Percentiles rank a stretch among this genome's conserved stretches.
Conservation (phyloP, 2,329 filamentous ascomycete genomes). For the Aureobasidium mangrovei region DNA sequence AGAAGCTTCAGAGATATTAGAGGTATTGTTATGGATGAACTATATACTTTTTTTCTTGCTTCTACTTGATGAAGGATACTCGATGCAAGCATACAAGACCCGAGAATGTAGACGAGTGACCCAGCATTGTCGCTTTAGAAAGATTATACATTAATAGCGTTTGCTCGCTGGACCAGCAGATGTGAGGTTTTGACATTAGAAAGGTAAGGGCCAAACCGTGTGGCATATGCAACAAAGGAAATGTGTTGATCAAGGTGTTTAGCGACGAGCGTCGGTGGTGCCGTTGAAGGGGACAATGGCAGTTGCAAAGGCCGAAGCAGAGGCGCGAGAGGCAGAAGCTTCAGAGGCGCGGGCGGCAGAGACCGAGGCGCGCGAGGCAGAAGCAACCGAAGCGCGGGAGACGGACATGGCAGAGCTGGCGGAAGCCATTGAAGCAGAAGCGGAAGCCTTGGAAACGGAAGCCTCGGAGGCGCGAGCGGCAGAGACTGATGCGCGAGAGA, state of each 20-base stretch:
- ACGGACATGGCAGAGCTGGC: background rate
- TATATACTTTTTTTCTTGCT: no score
- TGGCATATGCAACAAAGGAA: no score
- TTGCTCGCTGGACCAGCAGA: no score
- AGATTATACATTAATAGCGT: no score
- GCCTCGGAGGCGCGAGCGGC: background rate
- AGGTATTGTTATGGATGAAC: no score
- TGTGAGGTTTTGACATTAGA: no score
- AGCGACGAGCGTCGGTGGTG: conserved; percentile 7
- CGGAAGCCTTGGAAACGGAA: background rate
- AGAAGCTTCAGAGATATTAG: no score
- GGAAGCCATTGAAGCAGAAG: conserved; percentile 1
- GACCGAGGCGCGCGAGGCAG: conserved; percentile 2
- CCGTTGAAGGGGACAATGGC: conserved; percentile 7
- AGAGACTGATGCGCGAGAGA: conserved; percentile 8
- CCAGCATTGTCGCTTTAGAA: no score
- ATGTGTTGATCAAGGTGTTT: background rate
- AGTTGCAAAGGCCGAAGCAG: conserved; percentile 7
- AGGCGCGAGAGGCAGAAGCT: conserved; percentile 1
- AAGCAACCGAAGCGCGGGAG: background rate
- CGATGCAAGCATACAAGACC: no score
- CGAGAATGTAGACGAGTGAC: no score
- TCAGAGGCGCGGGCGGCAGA: conserved; percentile 4
- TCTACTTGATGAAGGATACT: no score
- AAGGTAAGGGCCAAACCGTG: no score